These are phyloP conservation scores for Luzula sylvatica DNA, from an alignment of 176 grass and related monocot genomes.

Conservation along the genomic window DNA sequence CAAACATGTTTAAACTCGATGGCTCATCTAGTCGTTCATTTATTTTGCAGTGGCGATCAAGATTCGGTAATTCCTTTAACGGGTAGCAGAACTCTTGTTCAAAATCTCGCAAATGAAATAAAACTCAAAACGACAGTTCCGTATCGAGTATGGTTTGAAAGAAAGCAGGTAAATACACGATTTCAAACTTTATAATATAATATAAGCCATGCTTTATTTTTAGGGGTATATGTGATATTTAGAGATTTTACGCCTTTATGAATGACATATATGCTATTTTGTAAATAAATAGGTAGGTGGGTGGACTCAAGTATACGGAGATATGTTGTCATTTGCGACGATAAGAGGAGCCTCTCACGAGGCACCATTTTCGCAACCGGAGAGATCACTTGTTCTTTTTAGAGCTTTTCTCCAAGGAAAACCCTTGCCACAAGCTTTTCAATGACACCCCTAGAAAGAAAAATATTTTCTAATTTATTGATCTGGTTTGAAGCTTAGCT, in stretches of 20 bases:
- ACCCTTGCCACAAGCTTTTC: constrained; percentile 77
- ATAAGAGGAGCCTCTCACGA: constrained; percentile 93
- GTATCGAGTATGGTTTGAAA: constrained; percentile 87
- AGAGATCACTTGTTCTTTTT: constrained; percentile 87
- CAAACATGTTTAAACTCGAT: background rate
- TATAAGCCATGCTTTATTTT: background rate
- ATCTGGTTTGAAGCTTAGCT: constrained; percentile 3
- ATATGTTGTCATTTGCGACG: constrained; percentile 70
- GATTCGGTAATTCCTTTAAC: constrained; percentile 96
- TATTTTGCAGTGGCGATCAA: constrained; percentile 67
- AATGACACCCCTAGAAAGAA: constrained; percentile 26
- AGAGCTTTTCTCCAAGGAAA: constrained; percentile 63
- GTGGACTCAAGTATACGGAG: constrained; percentile 84
- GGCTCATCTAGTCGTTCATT: constrained; percentile 10
- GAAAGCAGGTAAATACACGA: constrained; percentile 51
- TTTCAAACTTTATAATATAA: background rate
- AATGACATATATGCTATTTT: background rate
- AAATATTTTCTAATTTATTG: background rate
- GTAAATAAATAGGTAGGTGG: constrained; percentile 58
- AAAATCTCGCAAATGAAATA: constrained; percentile 53
- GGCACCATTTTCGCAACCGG: constrained; percentile 92
- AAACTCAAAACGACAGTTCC: constrained; percentile 54
- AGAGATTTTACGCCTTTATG: background rate
- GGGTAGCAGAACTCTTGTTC: constrained; percentile 72
- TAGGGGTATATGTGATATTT: background rate